Evolutionary conservation across 805 yeast species (phyloP).

Genomic region (Ogataea paraovalis): DNA sequence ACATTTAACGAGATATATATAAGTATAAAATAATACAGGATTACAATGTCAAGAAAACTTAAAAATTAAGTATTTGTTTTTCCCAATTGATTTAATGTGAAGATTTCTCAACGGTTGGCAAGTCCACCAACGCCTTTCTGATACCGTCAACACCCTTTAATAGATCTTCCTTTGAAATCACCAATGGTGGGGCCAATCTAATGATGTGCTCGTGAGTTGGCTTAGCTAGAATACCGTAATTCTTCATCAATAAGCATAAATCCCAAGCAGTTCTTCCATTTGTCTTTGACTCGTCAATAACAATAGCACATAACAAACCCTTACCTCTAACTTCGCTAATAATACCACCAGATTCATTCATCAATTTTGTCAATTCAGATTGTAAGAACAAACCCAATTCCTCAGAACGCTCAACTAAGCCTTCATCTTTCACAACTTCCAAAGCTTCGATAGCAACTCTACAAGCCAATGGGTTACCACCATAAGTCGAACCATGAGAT

Average conservation of each 20-base stretch:
- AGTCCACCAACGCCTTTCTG: slow-evolving; percentile 49
- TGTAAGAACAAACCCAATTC: slow-evolving; percentile 69
- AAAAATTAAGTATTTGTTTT: no score
- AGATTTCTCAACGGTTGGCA: slow-evolving; percentile 51
- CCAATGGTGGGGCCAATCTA: slow-evolving; percentile 94
- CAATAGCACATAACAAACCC: slow-evolving; percentile 88
- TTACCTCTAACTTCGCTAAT: slow-evolving; percentile 71
- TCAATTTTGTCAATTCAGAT: slow-evolving; percentile 50
- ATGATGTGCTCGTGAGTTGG: slow-evolving; percentile 96
- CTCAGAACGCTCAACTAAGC: slow-evolving; percentile 72
- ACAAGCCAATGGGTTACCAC: slow-evolving; percentile 95
- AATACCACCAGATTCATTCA: slow-evolving; percentile 47
- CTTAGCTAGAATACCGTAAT: slow-evolving; percentile 86
- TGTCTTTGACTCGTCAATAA: slow-evolving; percentile 78
- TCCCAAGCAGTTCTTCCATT: slow-evolving; percentile 96
- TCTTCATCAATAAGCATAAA: slow-evolving; percentile 83
- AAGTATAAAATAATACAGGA: background rate
- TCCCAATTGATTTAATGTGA: slow-evolving; percentile 35
- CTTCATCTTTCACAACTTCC: slow-evolving; percentile 84
- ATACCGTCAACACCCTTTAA: slow-evolving; percentile 77
- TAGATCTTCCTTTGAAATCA: slow-evolving; percentile 83
- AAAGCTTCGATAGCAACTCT: slow-evolving; percentile 92
- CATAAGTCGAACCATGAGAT: slow-evolving; percentile 96
- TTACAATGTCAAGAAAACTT: background rate
- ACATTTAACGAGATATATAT: background rate